phyloP scores from a whole-genome alignment of 2,329 filamentous ascomycete genomes.

The Exserohilum rostratum region DNA sequence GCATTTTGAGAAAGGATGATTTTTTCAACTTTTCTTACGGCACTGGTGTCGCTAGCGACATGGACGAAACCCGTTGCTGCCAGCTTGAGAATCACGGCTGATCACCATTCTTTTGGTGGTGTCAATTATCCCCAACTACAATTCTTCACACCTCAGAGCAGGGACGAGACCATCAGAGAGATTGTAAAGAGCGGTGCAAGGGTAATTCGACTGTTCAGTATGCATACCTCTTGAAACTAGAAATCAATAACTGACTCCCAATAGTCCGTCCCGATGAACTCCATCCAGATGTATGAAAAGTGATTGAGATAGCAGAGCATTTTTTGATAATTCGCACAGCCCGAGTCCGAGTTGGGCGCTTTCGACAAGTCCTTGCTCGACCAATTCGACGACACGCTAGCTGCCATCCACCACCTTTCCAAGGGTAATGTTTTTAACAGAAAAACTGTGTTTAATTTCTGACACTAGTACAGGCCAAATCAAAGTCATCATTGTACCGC shows the following conservation, averaged over 20 bases:
- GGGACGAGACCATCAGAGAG: slow-evolving; percentile 38
- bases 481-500: slow-evolving; percentile 47
- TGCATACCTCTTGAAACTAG: slow-evolving; percentile 3
- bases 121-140: slow-evolving; percentile 44
- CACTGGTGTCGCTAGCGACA: slow-evolving; percentile 21
- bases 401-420: slow-evolving; percentile 43
- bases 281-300: slow-evolving; percentile 35
- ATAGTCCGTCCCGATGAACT: slow-evolving; percentile 36
- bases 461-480: slow-evolving; percentile 29
- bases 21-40: slow-evolving; percentile 24
- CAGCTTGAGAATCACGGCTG: slow-evolving; percentile 36
- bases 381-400: slow-evolving; percentile 44
- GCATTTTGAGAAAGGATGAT: slow-evolving; percentile 28
- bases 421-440: slow-evolving; percentile 36
- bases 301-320: not conserved
- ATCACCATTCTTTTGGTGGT: slow-evolving; percentile 43
- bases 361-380: slow-evolving; percentile 43
- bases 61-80: slow-evolving; percentile 21
- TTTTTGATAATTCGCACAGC: slow-evolving; percentile 13
- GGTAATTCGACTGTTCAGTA: slow-evolving; percentile 44
- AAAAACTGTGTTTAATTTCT: not conserved
- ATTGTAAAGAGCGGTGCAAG: slow-evolving; percentile 39
- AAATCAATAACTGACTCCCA: not conserved
- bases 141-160: slow-evolving; percentile 33
- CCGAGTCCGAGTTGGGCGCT: slow-evolving; percentile 37